Conservation (phyloP, 768 basidiomycete genomes). For the Trametes cingulata region DNA sequence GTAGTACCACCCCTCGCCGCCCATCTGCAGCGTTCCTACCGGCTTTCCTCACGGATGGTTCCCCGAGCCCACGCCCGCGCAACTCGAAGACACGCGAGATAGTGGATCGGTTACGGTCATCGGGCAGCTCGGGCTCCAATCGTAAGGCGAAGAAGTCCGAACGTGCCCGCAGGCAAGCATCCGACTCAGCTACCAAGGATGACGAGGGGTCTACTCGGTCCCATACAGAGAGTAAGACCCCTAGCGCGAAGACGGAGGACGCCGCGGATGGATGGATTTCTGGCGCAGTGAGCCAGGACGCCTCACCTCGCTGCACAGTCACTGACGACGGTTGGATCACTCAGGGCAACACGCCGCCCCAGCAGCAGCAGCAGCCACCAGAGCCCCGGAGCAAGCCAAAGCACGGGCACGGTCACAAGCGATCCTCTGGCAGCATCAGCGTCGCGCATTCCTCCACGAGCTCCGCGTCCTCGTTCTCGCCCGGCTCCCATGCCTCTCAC, state of each 20-base stretch:
- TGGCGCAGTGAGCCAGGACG: conserved; percentile 17
- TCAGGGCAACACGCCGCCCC: conserved; percentile 1
- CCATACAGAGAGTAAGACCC: background rate
- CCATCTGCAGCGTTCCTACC: conserved; percentile 44
- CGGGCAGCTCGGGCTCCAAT: conserved; percentile 17
- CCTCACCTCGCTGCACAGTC: background rate
- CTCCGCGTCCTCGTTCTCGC: conserved; percentile 7
- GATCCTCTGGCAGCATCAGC: conserved; percentile 22
- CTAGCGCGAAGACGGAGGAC: background rate
- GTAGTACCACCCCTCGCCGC: conserved; percentile 34
- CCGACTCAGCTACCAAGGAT: conserved; percentile 4
- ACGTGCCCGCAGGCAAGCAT: conserved; percentile 4
- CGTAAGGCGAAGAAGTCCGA: conserved; percentile 20
- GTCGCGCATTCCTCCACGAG: background rate
- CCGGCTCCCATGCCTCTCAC: conserved; percentile 5
- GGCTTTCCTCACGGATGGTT: conserved; percentile 47
- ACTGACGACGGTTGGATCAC: conserved; percentile 30
- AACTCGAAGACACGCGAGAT: conserved; percentile 62
- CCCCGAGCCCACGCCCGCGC: conserved; percentile 35
- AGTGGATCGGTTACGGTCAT: conserved; percentile 53
- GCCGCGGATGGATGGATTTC: conserved; percentile 28
- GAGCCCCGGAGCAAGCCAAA: conserved; percentile 4
- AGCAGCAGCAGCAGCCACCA: conserved; percentile 3
- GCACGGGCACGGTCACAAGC: conserved; percentile 22
- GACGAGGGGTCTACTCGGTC: background rate